Base-by-base conservation (phyloP, 228 moss, liverwort and hornwort genomes). In the Sphagnum magellanicum region DNA sequence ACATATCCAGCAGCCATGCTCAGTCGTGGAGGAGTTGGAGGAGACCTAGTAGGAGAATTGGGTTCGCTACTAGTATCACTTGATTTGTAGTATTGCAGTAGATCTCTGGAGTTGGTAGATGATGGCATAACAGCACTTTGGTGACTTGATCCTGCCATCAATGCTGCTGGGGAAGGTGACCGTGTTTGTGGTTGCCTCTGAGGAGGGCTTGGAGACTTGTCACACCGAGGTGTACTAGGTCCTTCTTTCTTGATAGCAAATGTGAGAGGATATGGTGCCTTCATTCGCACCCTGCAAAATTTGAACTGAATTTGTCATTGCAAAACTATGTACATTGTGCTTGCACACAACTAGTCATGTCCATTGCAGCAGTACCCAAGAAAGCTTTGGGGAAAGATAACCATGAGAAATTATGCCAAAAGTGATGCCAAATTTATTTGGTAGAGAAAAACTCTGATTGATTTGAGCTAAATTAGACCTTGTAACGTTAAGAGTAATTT, bases 41-140 rank as follows among this genome's bases (percentile, higher is more conserved):
- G 78, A 63, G 74, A 71, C 72, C 67, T 76, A 4, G 81, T 74
- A 8, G 84, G 81, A 47, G 84, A 85, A 50, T 64, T 74, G 0
- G 72, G 65, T 74, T 67, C 84, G 63, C 74, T 76, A 49, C 61
- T 32, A 32, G 32, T 32, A 32, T 32, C 50, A 69, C 69, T 74
- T 12, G 75, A 73, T 9, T 59, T 63, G 7, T 72, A 72, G 32
- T 32, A 32, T 32, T 32, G 32, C 68, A 59, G 49, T 73, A 68
- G 70, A 68, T 73, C 63, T 67, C 77, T 63, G 48, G 63, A 50
- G 4, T 61, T 52, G 7, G 67, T 53, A 16, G 75, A 75, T 14
- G 80, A 73, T 13, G 67, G 68, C 50, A 62, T 60, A 32, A 32
- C 32, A 32, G 32, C 32, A 7, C 62, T 75, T 17, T 64, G 71